Percentiles rank a stretch among this genome's conserved stretches.
phyloP scores from a whole-genome alignment of 495 filamentous ascomycete species.

The Chaetomium tenue region DNA sequence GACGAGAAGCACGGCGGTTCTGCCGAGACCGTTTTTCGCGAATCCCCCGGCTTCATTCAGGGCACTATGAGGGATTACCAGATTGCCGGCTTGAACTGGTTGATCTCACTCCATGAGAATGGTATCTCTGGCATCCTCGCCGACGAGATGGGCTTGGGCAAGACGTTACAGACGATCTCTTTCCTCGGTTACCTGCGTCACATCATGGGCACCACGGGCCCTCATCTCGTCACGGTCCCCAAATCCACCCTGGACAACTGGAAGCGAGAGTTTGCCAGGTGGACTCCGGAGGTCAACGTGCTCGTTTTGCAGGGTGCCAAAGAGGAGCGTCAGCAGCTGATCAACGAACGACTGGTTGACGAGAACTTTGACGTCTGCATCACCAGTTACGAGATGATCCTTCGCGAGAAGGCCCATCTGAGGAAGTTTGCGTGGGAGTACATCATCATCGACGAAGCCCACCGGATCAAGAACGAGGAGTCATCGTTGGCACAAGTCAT shows the following conservation, averaged over 20 bases:
- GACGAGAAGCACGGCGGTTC: slow-evolving; percentile 86
- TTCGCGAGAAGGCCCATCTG: slow-evolving; percentile 90
- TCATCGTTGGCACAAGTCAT: slow-evolving; percentile 97
- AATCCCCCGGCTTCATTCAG: slow-evolving; percentile 86
- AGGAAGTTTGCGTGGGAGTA: slow-evolving; percentile 99
- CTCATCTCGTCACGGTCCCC: slow-evolving; percentile 91
- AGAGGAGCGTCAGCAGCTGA: slow-evolving; percentile 83
- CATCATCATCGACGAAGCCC: slow-evolving; percentile 98
- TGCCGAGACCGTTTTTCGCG: slow-evolving; percentile 84
- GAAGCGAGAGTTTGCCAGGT: slow-evolving; percentile 88
- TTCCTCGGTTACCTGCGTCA: slow-evolving; percentile 94
- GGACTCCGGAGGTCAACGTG: slow-evolving; percentile 95
- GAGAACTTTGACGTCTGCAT: slow-evolving; percentile 60
- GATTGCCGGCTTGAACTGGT: slow-evolving; percentile 91
- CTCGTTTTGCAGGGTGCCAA: slow-evolving; percentile 94
- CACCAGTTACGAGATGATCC: slow-evolving; percentile 52
- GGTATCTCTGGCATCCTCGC: slow-evolving; percentile 97
- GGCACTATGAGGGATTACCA: slow-evolving; percentile 95
- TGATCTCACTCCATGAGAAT: slow-evolving; percentile 97
- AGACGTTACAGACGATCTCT: slow-evolving; percentile 84
- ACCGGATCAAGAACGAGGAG: slow-evolving; percentile 99
- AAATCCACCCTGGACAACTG: slow-evolving; percentile 99
- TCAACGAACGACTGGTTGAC: slow-evolving; percentile 84
- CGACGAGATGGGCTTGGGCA: slow-evolving; percentile 96
- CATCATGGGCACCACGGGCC: slow-evolving; percentile 80